Evolutionary conservation across 2,329 filamentous ascomycete genomes (phyloP).

Genomic region (Mycosphaerella sp.): DNA sequence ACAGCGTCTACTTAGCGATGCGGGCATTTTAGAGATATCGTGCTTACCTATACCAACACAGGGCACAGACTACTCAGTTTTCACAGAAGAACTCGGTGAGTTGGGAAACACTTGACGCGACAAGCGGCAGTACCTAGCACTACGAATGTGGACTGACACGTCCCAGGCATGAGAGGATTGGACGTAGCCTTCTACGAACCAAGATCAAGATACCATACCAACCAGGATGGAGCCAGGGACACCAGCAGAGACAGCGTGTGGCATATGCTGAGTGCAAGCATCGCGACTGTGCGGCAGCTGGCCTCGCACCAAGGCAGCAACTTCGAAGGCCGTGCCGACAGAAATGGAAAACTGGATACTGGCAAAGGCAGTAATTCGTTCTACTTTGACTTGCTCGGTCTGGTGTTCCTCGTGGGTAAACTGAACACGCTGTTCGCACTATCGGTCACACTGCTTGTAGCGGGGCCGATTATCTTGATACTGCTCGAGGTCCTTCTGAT

Average conservation of each 20-base stretch:
- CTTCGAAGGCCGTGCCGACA: slow-evolving; percentile 57
- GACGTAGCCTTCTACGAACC: slow-evolving; percentile 91
- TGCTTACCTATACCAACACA: not conserved
- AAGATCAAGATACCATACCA: slow-evolving; percentile 80
- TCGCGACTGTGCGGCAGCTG: slow-evolving; percentile 67
- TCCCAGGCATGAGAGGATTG: slow-evolving; percentile 37
- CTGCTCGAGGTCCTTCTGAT: slow-evolving; percentile 62
- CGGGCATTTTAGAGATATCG: too few species aligned
- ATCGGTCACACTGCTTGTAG: slow-evolving; percentile 75
- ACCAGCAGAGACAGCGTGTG: slow-evolving; percentile 67
- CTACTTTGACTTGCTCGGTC: slow-evolving; percentile 91
- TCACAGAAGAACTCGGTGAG: slow-evolving; percentile 63
- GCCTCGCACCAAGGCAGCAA: slow-evolving; percentile 60
- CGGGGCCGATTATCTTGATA: slow-evolving; percentile 67
- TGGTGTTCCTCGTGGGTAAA: slow-evolving; percentile 68
- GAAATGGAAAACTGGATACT: slow-evolving; percentile 57
- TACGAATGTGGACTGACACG: not conserved
- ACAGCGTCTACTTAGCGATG: not conserved
- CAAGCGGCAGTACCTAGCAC: not conserved
- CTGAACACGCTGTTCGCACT: slow-evolving; percentile 82
- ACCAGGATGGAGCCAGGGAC: slow-evolving; percentile 78
- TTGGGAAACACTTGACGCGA: not conserved
- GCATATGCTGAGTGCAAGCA: slow-evolving; percentile 88
- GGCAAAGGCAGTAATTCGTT: slow-evolving; percentile 59
- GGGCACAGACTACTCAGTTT: slow-evolving; percentile 77